These are phyloP conservation scores for Paraleonurus japonicus DNA, from an alignment of 257 asterid species.

Conservation along the genomic window DNA sequence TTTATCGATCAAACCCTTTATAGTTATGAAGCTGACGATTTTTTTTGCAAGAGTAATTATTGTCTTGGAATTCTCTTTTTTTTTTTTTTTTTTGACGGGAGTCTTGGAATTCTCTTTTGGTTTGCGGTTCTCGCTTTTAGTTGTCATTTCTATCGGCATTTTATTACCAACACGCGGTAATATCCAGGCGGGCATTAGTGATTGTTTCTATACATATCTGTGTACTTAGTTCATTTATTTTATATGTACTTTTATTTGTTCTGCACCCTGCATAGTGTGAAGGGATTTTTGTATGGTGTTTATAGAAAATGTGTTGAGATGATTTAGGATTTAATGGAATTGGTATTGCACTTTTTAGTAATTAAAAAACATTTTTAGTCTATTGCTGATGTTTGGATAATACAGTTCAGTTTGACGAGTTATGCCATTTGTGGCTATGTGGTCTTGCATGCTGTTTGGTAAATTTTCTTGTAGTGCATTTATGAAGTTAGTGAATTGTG, in stretches of 20 bases:
- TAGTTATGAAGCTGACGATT: not conserved
- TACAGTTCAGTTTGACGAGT: slow-evolving; percentile 6
- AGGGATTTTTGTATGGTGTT: not conserved
- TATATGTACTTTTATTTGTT: too few species aligned
- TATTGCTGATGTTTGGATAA: not conserved
- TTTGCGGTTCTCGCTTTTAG: not conserved
- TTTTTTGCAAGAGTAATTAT: not conserved
- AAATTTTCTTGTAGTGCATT: not conserved
- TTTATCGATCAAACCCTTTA: not conserved
- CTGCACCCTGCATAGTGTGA: not conserved
- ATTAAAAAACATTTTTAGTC: not conserved
- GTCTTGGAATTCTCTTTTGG: not conserved
- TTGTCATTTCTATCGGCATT: not conserved
- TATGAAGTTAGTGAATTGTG: slow-evolving; percentile 1
- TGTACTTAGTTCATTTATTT: not conserved
- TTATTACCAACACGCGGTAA: not conserved
- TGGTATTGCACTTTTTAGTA: not conserved
- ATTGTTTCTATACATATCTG: not conserved
- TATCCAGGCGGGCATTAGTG: not conserved
- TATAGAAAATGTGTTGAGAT: not conserved
- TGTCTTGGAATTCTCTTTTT: not conserved
- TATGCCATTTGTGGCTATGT: slow-evolving; percentile 4
- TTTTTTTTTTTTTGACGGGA: too few species aligned
- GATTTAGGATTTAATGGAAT: not conserved
- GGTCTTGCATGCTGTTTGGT: not conserved